Percentiles rank a stretch among this genome's conserved stretches.
phyloP scores from a whole-genome alignment of 345 rosid genomes.

The Pistacia vera region DNA sequence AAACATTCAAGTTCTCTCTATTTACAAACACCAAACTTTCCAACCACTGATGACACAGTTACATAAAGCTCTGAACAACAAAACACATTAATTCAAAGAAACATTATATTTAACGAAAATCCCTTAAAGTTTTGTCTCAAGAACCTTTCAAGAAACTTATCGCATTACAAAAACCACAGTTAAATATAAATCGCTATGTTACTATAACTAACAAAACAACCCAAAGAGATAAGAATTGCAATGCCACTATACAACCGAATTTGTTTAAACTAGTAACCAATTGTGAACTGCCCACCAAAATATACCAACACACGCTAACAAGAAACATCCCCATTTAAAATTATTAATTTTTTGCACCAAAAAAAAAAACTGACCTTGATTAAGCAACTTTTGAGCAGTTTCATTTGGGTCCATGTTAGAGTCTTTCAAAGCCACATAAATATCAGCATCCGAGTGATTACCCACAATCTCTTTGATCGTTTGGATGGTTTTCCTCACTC shows the following conservation, averaged over 20 bases:
- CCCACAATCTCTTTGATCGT: conserved; percentile 79
- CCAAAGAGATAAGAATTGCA: not conserved
- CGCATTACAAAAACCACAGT: not conserved
- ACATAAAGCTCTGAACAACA: not conserved
- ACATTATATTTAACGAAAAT: not conserved
- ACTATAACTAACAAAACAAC: not conserved
- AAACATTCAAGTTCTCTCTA: not conserved
- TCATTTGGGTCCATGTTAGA: conserved; percentile 82
- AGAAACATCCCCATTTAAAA: no score
- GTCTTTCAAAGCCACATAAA: conserved; percentile 68
- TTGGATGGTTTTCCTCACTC: conserved; percentile 59
- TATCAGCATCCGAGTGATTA: conserved; percentile 76
- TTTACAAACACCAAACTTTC: not conserved
- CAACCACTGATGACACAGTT: not conserved
- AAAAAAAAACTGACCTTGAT: conserved; percentile 52
- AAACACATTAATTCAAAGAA: not conserved
- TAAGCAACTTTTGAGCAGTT: conserved; percentile 70
- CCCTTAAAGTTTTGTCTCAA: not conserved
- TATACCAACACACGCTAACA: not conserved
- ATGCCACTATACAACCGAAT: not conserved
- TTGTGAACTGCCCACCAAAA: not conserved
- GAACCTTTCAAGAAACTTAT: not conserved
- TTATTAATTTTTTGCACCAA: not conserved
- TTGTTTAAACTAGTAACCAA: not conserved
- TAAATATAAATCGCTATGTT: not conserved